phyloP scores from a whole-genome alignment of 1,139 yeast species.

The Blastobotrys malaysiensis region DNA sequence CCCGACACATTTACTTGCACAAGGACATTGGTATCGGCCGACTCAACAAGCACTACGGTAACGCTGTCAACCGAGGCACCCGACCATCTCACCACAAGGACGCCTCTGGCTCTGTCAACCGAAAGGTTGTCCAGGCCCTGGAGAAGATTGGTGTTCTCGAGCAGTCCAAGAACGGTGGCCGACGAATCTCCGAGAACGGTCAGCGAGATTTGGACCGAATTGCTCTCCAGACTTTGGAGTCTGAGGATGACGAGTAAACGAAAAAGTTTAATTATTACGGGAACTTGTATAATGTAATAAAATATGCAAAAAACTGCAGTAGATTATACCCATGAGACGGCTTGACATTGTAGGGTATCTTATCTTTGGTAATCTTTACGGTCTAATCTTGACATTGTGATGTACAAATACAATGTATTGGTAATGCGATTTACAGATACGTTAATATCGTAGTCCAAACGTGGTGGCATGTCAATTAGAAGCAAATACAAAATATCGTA shows the following conservation, averaged over 20 bases:
- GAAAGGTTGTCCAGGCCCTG: slow-evolving; percentile 96
- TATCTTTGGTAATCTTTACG: no score
- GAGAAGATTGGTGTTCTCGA: slow-evolving; percentile 98
- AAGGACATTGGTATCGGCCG: slow-evolving; percentile 99
- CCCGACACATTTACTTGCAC: slow-evolving; percentile 99
- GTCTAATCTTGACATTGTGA: no score
- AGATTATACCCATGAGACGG: neutral
- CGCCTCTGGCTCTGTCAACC: slow-evolving; percentile 99
- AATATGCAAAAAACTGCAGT: neutral
- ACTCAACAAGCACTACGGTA: slow-evolving; percentile 98
- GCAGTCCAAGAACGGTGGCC: slow-evolving; percentile 97
- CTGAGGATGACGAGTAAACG: slow-evolving; percentile 49
- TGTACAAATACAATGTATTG: no score
- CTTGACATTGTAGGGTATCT: no score
- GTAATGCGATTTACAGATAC: no score
- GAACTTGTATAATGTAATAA: slow-evolving; percentile 1
- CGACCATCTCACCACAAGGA: slow-evolving; percentile 98
- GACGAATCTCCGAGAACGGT: slow-evolving; percentile 99
- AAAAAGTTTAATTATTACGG: slow-evolving; percentile 28
- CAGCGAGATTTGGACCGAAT: slow-evolving; percentile 99
- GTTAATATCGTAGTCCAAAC: neutral
- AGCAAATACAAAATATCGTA: neutral
- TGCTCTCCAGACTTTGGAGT: slow-evolving; percentile 97
- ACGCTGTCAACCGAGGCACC: slow-evolving; percentile 98
- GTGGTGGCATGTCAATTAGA: neutral